Evolutionary conservation across 2,329 filamentous ascomycete species (phyloP).

Genomic region (Alternaria consortialis): DNA sequence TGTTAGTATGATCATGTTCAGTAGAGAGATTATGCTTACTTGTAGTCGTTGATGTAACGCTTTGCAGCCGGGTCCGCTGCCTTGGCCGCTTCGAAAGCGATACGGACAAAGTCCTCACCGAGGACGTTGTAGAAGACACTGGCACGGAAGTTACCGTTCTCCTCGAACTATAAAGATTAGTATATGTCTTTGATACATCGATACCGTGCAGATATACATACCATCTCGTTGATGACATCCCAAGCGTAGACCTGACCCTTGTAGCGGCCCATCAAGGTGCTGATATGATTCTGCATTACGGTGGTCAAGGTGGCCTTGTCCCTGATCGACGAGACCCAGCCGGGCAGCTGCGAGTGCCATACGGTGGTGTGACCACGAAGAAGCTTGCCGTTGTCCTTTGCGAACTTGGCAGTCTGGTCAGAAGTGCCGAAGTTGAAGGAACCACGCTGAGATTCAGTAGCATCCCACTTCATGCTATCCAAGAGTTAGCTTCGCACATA

Average conservation of each 20-base stretch:
- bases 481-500: not conserved
- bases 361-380: conserved; percentile 73
- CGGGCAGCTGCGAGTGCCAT: conserved; percentile 65
- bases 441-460: conserved; percentile 57
- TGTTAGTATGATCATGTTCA: conserved; percentile 12
- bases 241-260: conserved; percentile 72
- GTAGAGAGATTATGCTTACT: conserved; percentile 35
- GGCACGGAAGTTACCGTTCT: conserved; percentile 67
- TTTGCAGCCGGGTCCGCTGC: conserved; percentile 72
- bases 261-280: conserved; percentile 65
- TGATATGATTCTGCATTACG: conserved; percentile 70
- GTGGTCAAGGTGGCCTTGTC: conserved; percentile 63
- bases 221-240: conserved; percentile 72
- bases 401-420: conserved; percentile 67
- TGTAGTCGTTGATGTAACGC: conserved; percentile 79
- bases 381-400: conserved; percentile 65
- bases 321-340: conserved; percentile 67
- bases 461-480: conserved; percentile 72
- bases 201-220: not conserved
- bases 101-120: conserved; percentile 74
- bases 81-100: conserved; percentile 75
- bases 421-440: conserved; percentile 62
- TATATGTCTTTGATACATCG: not conserved
- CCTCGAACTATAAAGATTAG: conserved; percentile 58
- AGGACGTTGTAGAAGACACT: conserved; percentile 74